Evolutionary conservation across 108 stramenopile species (phyloP).

Genomic region (Stephanodiscus triporus): DNA sequence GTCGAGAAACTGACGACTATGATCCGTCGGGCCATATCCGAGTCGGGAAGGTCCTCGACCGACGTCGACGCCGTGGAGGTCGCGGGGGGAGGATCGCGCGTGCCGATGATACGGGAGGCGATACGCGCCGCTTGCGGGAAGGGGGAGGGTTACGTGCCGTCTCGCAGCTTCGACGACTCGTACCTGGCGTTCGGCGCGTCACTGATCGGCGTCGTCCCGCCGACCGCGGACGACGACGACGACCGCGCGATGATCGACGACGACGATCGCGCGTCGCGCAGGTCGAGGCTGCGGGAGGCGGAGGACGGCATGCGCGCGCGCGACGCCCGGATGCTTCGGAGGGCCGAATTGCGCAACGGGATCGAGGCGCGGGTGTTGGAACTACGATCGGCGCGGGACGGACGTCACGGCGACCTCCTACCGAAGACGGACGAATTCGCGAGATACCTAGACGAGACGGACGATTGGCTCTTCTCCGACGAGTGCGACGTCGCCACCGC

Average conservation of each 20-base stretch:
- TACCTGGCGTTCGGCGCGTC: slow-evolving; percentile 59
- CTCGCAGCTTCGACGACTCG: slow-evolving; percentile 63
- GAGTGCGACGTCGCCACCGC: slow-evolving; percentile 47
- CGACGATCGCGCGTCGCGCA: slow-evolving; percentile 13
- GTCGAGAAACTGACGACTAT: slow-evolving; percentile 27
- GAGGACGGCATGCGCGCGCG: slow-evolving; percentile 43
- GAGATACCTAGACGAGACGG: slow-evolving; percentile 41
- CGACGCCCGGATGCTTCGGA: slow-evolving; percentile 40
- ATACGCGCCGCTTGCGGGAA: slow-evolving; percentile 27
- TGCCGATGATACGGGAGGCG: slow-evolving; percentile 61
- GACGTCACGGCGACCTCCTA: slow-evolving; percentile 35
- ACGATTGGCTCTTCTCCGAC: slow-evolving; percentile 61
- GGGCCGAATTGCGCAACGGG: slow-evolving; percentile 47
- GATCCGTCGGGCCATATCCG: slow-evolving; percentile 27
- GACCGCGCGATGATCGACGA: slow-evolving; percentile 7
- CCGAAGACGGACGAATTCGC: slow-evolving; percentile 41
- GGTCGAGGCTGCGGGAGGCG: slow-evolving; percentile 21
- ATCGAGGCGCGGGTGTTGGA: slow-evolving; percentile 59
- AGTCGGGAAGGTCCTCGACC: slow-evolving; percentile 13
- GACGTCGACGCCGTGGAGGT: slow-evolving; percentile 43
- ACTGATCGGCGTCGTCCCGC: slow-evolving; percentile 9
- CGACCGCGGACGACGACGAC: not conserved
- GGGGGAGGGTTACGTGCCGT: slow-evolving; percentile 35
- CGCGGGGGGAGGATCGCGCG: slow-evolving; percentile 60
- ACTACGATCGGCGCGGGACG: slow-evolving; percentile 55